Evolutionary conservation across 331 rosid species (phyloP).

Genomic region (Acacia concinna): DNA sequence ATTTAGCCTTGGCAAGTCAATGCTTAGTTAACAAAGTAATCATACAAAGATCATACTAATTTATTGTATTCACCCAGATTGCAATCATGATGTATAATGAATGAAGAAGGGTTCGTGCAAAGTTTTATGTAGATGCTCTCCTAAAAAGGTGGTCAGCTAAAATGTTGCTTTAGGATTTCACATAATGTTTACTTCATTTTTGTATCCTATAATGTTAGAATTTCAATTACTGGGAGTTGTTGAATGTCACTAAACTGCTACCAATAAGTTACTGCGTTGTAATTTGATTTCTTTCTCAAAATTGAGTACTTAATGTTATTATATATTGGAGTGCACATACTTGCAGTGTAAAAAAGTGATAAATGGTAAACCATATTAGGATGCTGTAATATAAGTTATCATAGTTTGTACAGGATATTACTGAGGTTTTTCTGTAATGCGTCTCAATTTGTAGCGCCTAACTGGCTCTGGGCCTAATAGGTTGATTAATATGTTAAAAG

Average conservation of each 20-base stretch:
- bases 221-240: slow-evolving; percentile 26
- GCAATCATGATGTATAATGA: slow-evolving; percentile 98
- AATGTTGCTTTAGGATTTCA: slow-evolving; percentile 37
- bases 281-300: background rate
- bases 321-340: background rate
- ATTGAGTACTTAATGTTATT: background rate
- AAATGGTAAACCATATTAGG: background rate
- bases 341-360: background rate
- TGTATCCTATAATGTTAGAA: slow-evolving; percentile 25
- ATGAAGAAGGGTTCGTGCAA: slow-evolving; percentile 68
- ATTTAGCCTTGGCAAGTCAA: slow-evolving; percentile 27
- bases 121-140: slow-evolving; percentile 60
- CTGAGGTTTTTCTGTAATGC: background rate
- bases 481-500: background rate
- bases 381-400: background rate
- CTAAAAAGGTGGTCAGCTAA: slow-evolving; percentile 57
- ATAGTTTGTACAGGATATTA: background rate
- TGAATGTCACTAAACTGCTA: background rate
- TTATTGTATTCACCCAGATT: slow-evolving; percentile 83
- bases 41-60: slow-evolving; percentile 57
- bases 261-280: background rate
- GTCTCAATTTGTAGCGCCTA: background rate
- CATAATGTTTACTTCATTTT: slow-evolving; percentile 31
- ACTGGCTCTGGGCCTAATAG: background rate
- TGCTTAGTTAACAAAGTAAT: slow-evolving; percentile 38